phyloP scores from a whole-genome alignment of 192 early-diverging fungal genomes.

The Dimargaris cristalligena region DNA sequence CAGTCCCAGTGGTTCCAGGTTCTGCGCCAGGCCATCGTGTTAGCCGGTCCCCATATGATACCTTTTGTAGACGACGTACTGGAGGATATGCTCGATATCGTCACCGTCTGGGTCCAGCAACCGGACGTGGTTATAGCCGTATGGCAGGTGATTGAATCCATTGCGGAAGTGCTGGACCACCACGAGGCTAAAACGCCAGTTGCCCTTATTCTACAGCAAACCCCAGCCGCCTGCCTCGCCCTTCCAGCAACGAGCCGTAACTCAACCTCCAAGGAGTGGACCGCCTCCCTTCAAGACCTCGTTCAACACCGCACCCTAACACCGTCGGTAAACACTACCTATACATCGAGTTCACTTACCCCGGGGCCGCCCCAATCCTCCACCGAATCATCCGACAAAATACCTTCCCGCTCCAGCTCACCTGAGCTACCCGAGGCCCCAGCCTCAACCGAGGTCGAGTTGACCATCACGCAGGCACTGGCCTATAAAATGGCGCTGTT shows the following conservation, averaged over 20 bases:
- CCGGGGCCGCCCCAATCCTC: no score
- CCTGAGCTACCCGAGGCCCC: neutral
- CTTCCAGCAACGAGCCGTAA: no score
- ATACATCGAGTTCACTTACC: no score
- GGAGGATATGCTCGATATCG: conserved; percentile 3
- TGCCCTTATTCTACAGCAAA: neutral
- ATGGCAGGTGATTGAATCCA: conserved; percentile 2
- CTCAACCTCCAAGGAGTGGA: no score
- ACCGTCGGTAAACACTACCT: no score
- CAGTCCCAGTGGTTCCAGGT: neutral
- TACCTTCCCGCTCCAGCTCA: no score
- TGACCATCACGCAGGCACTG: neutral
- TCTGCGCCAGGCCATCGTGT: neutral
- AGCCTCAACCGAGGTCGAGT: neutral
- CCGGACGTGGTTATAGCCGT: neutral
- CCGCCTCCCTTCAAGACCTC: no score
- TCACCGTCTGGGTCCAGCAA: neutral
- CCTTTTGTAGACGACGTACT: conserved; percentile 6
- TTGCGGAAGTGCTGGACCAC: neutral
- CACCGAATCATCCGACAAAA: no score
- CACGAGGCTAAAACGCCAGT: no score
- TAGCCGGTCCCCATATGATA: neutral
- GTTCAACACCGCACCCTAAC: no score
- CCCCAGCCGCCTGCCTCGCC: no score
- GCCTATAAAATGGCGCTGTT: conserved; percentile 10